A percentile compares a stretch with the other conserved stretches of the same genome.
Conservation (phyloP, 2,329 filamentous ascomycete genomes). For the Aspergillus eucalypticola region DNA sequence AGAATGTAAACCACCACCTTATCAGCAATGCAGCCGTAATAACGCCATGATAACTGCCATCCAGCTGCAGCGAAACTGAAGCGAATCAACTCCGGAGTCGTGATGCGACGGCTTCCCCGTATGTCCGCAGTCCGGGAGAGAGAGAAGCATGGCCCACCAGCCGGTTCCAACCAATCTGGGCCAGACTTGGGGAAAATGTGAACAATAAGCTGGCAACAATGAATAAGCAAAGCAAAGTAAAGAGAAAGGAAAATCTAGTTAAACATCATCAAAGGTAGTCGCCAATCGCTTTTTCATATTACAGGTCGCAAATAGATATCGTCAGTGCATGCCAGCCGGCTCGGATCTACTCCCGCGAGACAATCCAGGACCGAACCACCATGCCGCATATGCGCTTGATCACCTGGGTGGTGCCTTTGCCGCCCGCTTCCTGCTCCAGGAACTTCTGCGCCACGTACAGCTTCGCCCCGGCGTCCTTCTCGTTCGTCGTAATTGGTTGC, state of each 20-base stretch:
- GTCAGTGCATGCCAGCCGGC: constrained; percentile 15
- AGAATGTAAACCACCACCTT: background rate
- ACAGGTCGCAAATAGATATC: constrained; percentile 20
- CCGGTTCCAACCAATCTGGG: background rate
- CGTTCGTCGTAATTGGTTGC: constrained; percentile 61
- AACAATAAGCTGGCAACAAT: too few species aligned
- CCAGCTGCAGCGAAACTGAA: constrained; percentile 19
- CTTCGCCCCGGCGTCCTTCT: constrained; percentile 66
- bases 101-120: constrained; percentile 15
- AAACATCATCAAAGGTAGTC: constrained; percentile 21
- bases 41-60: constrained; percentile 25
- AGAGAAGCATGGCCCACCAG: background rate
- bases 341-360: constrained; percentile 35
- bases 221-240: background rate
- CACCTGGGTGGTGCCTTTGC: constrained; percentile 73
- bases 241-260: constrained; percentile 19
- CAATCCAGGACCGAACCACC: constrained; percentile 60
- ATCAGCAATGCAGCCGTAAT: constrained; percentile 18
- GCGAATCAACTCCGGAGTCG: constrained; percentile 24
- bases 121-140: constrained; percentile 11
- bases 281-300: constrained; percentile 23
- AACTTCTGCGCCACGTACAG: constrained; percentile 70
- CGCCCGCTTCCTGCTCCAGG: constrained; percentile 64
- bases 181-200: background rate
- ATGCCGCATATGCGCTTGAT: constrained; percentile 70